A percentile compares a stretch with the other conserved stretches of the same genome.
phyloP scores from a whole-genome alignment of 139 green algal genomes.

The Micromonas commoda region DNA sequence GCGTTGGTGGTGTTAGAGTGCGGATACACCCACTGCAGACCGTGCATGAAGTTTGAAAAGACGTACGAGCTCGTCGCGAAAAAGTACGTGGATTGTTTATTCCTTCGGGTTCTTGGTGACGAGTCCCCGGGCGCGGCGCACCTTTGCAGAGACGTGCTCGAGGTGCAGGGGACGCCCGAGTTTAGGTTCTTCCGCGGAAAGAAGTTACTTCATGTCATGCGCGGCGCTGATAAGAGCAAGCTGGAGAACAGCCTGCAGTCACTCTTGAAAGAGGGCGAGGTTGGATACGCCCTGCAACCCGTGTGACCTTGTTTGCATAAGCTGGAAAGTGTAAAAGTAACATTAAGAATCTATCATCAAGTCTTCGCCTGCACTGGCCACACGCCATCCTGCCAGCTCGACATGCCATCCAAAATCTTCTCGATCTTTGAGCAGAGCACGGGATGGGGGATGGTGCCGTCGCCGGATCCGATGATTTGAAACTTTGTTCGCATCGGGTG shows the following conservation, averaged over 20 bases:
- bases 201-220: not conserved
- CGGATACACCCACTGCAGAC: conserved; percentile 11
- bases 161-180: not conserved
- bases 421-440: not conserved
- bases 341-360: no score
- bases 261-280: not conserved
- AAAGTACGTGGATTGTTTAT: not conserved
- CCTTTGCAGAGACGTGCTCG: conserved; percentile 1
- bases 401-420: not conserved
- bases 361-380: no score
- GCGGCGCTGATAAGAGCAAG: conserved; percentile 2
- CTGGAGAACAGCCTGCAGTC: not conserved
- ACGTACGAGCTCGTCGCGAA: conserved; percentile 13
- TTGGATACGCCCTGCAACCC: no score
- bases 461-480: conserved; percentile 7
- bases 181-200: conserved; percentile 10
- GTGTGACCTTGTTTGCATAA: no score
- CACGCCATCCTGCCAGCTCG: not conserved
- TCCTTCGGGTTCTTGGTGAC: conserved; percentile 20
- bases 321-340: no score
- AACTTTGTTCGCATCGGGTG: conserved; percentile 8
- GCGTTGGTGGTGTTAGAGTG: conserved; percentile 3
- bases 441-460: not conserved
- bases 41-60: conserved; percentile 21
- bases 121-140: not conserved